Evolutionary conservation across 1,139 yeast species (phyloP).

Genomic region (Blastobotrys petasosporus): DNA sequence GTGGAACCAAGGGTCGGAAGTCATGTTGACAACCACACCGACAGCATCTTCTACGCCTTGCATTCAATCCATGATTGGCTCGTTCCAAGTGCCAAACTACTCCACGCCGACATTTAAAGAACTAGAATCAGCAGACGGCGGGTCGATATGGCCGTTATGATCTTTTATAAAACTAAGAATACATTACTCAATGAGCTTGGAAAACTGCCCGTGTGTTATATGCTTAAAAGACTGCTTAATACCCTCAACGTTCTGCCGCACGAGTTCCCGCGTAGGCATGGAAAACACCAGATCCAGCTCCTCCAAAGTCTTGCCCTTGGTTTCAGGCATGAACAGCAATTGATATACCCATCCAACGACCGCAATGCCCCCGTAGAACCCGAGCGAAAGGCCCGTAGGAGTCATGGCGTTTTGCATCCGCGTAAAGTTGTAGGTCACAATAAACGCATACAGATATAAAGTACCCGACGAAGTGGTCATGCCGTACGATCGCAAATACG

Average conservation of each 20-base stretch:
- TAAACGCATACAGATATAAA: constrained; percentile 53
- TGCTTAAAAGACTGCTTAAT: neutral
- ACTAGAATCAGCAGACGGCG: neutral
- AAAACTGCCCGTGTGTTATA: neutral
- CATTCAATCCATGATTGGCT: neutral
- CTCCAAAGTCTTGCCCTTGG: constrained; percentile 32
- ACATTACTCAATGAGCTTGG: neutral
- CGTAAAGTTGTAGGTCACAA: constrained; percentile 55
- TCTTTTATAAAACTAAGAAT: neutral
- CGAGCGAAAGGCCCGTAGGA: constrained; percentile 52
- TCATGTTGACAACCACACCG: no score
- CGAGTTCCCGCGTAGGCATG: constrained; percentile 25
- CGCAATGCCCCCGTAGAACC: constrained; percentile 61
- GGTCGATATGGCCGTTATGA: no score
- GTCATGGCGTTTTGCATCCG: constrained; percentile 51
- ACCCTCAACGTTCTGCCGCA: constrained; percentile 17
- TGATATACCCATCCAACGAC: constrained; percentile 53
- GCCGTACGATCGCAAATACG: constrained; percentile 45
- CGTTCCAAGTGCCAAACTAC: constrained; percentile 2
- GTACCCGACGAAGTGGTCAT: constrained; percentile 49
- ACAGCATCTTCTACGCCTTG: no score
- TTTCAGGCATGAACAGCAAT: constrained; percentile 42
- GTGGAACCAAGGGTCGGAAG: no score
- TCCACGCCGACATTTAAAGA: neutral
- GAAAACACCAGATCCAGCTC: constrained; percentile 33